Conservation (phyloP, 352 stramenopile species). For the Globisporangium solare region DNA sequence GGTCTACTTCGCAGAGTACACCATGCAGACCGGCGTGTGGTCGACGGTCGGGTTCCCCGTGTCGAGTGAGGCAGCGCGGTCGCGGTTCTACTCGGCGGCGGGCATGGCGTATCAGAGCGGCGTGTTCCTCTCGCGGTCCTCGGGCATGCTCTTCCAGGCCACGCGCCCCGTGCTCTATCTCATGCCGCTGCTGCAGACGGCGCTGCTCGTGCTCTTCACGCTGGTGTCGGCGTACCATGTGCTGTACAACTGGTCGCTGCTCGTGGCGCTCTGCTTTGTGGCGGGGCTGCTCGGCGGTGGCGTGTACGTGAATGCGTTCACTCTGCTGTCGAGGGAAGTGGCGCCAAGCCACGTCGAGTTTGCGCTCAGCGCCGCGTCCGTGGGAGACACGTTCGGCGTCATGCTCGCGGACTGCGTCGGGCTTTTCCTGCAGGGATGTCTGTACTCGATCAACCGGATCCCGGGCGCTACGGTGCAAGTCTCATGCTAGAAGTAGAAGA, state of each 20-base stretch:
- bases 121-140: slow-evolving; percentile 91
- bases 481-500: slow-evolving; percentile 26
- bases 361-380: slow-evolving; percentile 81
- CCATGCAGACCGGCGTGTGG: slow-evolving; percentile 92
- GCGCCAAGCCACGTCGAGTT: slow-evolving; percentile 73
- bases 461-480: slow-evolving; percentile 57
- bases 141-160: slow-evolving; percentile 77
- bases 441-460: slow-evolving; percentile 84
- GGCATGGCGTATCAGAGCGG: slow-evolving; percentile 91
- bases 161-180: slow-evolving; percentile 78
- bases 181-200: slow-evolving; percentile 83
- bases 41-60: slow-evolving; percentile 93
- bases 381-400: slow-evolving; percentile 88
- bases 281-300: slow-evolving; percentile 86
- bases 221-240: slow-evolving; percentile 73
- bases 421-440: slow-evolving; percentile 89
- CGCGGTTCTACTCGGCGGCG: slow-evolving; percentile 87
- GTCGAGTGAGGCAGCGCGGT: slow-evolving; percentile 49
- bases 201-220: slow-evolving; percentile 87
- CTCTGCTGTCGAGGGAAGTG: slow-evolving; percentile 82
- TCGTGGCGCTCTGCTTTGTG: slow-evolving; percentile 80
- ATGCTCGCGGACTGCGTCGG: slow-evolving; percentile 86
- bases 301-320: slow-evolving; percentile 92
- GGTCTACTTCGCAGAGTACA: slow-evolving; percentile 94
- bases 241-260: slow-evolving; percentile 84